Evolutionary conservation across 768 basidiomycete genomes (phyloP).

Genomic region (Pleurotus djamor): DNA sequence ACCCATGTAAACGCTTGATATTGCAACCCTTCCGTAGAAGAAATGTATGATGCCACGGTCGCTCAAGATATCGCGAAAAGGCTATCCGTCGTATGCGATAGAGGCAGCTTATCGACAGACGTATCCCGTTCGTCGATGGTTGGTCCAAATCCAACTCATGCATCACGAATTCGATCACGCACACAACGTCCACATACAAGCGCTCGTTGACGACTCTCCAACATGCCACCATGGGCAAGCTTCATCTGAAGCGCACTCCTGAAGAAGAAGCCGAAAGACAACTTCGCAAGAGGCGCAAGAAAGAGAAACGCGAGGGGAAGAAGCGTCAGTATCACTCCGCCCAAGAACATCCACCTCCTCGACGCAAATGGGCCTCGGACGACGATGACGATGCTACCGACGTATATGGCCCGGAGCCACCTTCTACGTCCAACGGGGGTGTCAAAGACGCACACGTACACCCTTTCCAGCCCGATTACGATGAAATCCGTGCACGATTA

Average conservation of each 20-base stretch:
- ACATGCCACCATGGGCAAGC: constrained; percentile 38
- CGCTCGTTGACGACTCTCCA: neutral
- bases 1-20: constrained; percentile 49
- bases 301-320: constrained; percentile 17
- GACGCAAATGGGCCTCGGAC: constrained; percentile 19
- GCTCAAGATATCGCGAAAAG: too few species aligned
- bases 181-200: too few species aligned
- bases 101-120: too few species aligned
- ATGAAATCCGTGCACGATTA: constrained; percentile 46
- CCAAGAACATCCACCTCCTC: neutral
- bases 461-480: constrained; percentile 38
- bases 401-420: constrained; percentile 18
- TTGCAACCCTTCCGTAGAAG: constrained; percentile 24
- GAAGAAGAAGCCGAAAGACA: constrained; percentile 52
- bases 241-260: constrained; percentile 63
- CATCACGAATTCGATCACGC: too few species aligned
- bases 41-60: neutral
- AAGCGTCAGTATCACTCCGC: constrained; percentile 2
- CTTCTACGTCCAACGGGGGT: neutral
- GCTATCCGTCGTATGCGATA: too few species aligned
- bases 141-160: too few species aligned
- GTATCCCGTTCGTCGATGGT: too few species aligned
- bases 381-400: constrained; percentile 13
- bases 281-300: constrained; percentile 34
- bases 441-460: neutral